A percentile compares a stretch with the other conserved stretches of the same genome.
Evolutionary conservation across 2,329 filamentous ascomycete genomes (phyloP).

Genomic region (Beauveria brongniartii): DNA sequence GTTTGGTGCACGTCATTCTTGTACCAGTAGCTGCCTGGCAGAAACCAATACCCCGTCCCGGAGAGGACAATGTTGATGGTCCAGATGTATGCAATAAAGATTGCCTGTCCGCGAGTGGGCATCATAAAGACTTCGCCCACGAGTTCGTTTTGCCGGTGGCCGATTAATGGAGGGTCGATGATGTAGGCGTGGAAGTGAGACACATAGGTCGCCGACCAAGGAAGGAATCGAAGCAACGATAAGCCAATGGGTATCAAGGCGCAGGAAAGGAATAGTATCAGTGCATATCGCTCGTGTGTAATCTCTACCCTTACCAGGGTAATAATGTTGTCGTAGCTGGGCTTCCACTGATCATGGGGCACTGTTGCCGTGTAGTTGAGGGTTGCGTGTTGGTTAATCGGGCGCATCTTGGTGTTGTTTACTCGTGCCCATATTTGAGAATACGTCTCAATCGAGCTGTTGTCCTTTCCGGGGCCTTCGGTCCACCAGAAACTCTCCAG

Average conservation of each 20-base stretch:
- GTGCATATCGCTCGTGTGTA: slow-evolving; percentile 16
- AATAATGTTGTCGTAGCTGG: slow-evolving; percentile 9
- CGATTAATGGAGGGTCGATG: slow-evolving; percentile 15
- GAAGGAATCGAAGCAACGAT: slow-evolving; percentile 23
- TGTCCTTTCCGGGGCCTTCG: slow-evolving; percentile 12
- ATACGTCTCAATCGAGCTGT: slow-evolving; percentile 13
- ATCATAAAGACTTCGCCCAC: slow-evolving; percentile 13
- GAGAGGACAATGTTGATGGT: slow-evolving; percentile 26
- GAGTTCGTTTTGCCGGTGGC: slow-evolving; percentile 13
- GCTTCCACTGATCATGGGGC: slow-evolving; percentile 8
- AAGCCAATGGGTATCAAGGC: slow-evolving; percentile 16
- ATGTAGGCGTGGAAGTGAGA: slow-evolving; percentile 13
- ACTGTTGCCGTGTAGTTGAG: slow-evolving; percentile 14
- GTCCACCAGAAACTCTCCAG: slow-evolving; percentile 17
- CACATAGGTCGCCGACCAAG: slow-evolving; percentile 10
- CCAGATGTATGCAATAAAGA: slow-evolving; percentile 30
- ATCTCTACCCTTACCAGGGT: slow-evolving; percentile 8
- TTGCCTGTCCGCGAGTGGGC: slow-evolving; percentile 29
- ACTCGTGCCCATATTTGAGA: background rate
- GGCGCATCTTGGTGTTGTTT: background rate
- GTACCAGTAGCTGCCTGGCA: slow-evolving; percentile 22
- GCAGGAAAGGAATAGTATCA: slow-evolving; percentile 19
- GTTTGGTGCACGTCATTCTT: slow-evolving; percentile 18
- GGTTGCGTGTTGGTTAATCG: background rate
- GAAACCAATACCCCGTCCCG: slow-evolving; percentile 19